These are phyloP conservation scores for Cryptococcus sp. DNA, from an alignment of 1,284 basidiomycete genomes.

Conservation along the genomic window DNA sequence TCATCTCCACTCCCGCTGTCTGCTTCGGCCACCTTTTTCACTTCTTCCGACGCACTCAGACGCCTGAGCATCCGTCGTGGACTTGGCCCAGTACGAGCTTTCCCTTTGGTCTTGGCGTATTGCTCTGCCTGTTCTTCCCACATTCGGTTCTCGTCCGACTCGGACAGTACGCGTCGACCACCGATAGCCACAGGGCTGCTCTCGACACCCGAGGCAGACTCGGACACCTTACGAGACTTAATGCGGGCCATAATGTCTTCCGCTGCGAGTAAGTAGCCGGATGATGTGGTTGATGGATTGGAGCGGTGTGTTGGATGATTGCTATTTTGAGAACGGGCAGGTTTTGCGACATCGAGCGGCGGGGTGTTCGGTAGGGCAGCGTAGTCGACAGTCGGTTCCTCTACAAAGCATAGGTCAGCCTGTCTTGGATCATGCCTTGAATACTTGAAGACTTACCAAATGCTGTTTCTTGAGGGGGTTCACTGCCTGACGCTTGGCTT, in stretches of 20 bases:
- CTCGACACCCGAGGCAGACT: slow-evolving; percentile 35
- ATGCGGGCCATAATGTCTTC: slow-evolving; percentile 80
- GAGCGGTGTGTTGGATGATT: slow-evolving; percentile 36
- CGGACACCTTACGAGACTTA: slow-evolving; percentile 56
- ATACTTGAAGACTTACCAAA: slow-evolving; percentile 9
- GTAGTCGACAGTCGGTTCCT: slow-evolving; percentile 34
- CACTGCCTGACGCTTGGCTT: slow-evolving; percentile 19
- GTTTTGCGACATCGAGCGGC: slow-evolving; percentile 11
- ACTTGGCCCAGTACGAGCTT: slow-evolving; percentile 27
- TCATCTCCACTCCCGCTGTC: slow-evolving; percentile 16
- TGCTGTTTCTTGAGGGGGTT: slow-evolving; percentile 8
- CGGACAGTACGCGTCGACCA: slow-evolving; percentile 31
- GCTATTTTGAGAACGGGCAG: slow-evolving; percentile 1
- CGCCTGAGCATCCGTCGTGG: slow-evolving; percentile 41
- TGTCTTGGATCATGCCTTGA: neutral
- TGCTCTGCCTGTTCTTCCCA: slow-evolving; percentile 23
- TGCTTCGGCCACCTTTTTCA: slow-evolving; percentile 36
- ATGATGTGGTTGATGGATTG: slow-evolving; percentile 49
- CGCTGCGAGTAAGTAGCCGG: slow-evolving; percentile 69
- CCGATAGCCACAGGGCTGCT: slow-evolving; percentile 61
- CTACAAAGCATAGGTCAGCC: slow-evolving; percentile 12
- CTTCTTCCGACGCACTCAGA: slow-evolving; percentile 51
- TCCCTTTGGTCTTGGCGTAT: slow-evolving; percentile 20
- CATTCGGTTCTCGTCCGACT: slow-evolving; percentile 45
- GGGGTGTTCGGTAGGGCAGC: slow-evolving; percentile 24